phyloP scores from a whole-genome alignment of 208 protist genomes.

The Leptomonas pyrrhocoris region DNA sequence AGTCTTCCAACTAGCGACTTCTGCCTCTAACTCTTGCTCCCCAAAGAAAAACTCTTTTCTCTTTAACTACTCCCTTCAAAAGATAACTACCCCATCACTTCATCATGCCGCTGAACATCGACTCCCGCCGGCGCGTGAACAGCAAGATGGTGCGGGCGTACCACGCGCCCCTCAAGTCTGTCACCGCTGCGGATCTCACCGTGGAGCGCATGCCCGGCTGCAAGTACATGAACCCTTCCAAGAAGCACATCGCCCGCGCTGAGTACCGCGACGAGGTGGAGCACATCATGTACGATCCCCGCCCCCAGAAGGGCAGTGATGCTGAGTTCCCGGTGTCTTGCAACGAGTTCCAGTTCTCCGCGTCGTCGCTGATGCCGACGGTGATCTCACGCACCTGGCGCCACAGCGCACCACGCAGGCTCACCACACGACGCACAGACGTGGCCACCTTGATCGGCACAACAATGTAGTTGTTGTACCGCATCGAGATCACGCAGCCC shows the following conservation, averaged over 20 bases:
- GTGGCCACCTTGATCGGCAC: constrained; percentile 89
- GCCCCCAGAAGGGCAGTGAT: constrained; percentile 56
- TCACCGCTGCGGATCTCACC: constrained; percentile 75
- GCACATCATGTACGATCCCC: constrained; percentile 91
- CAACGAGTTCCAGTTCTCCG: constrained; percentile 53
- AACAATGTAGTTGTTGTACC: constrained; percentile 92
- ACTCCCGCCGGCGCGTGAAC: constrained; percentile 12
- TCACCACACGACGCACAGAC: constrained; percentile 83
- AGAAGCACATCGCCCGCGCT: constrained; percentile 73
- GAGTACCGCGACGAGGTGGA: constrained; percentile 81
- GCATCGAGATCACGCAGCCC: constrained; percentile 87
- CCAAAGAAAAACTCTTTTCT: no score
- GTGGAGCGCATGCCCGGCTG: constrained; percentile 74
- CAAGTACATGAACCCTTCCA: constrained; percentile 81
- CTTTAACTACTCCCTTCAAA: background rate
- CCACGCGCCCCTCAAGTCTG: constrained; percentile 50
- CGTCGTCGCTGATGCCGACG: constrained; percentile 77
- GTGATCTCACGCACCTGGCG: constrained; percentile 90
- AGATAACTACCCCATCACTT: background rate
- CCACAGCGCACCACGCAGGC: constrained; percentile 82
- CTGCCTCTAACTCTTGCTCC: no score
- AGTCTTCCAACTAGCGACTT: no score
- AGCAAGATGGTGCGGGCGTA: constrained; percentile 44
- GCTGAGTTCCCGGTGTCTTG: constrained; percentile 70
- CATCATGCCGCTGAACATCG: constrained; percentile 17